A percentile compares a stretch with the other conserved stretches of the same genome.
These are phyloP conservation scores for Wallacemonas rigidus DNA, from an alignment of 208 protist genomes.

Conservation along the genomic window DNA sequence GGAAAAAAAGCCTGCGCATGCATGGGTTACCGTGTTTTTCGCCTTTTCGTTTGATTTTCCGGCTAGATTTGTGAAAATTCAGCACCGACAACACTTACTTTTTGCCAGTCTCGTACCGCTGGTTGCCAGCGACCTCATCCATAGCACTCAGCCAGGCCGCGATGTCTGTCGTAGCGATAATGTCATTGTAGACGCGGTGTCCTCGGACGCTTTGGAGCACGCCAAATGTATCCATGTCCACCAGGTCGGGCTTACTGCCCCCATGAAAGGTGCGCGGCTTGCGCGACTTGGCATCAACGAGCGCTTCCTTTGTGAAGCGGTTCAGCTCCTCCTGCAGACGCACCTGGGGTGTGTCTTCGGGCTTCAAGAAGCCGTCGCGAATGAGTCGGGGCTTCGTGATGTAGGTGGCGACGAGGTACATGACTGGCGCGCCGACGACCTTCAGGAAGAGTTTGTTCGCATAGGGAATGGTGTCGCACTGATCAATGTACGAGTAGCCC, in stretches of 20 bases:
- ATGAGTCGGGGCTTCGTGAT: conserved; percentile 77
- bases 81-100: neutral
- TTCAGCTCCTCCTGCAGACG: conserved; percentile 72
- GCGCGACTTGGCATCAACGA: conserved; percentile 58
- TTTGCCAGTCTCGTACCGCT: conserved; percentile 14
- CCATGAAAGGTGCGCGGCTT: conserved; percentile 77
- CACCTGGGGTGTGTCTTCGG: conserved; percentile 50
- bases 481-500: conserved; percentile 90
- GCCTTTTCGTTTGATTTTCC: too few species aligned
- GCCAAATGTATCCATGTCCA: conserved; percentile 89
- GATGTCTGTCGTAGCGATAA: conserved; percentile 60
- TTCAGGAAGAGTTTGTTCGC: conserved; percentile 90
- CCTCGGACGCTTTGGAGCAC: conserved; percentile 86
- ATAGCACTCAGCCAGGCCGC: conserved; percentile 67
- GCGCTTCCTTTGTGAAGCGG: conserved; percentile 63
- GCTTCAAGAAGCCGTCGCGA: conserved; percentile 62
- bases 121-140: conserved; percentile 43
- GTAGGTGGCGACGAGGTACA: conserved; percentile 83
- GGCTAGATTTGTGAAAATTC: too few species aligned
- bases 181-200: conserved; percentile 83
- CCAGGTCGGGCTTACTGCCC: conserved; percentile 81
- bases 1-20: too few species aligned
- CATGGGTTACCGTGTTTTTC: too few species aligned
- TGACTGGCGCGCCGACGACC: conserved; percentile 87
- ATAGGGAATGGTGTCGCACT: conserved; percentile 83